A percentile compares a stretch with the other conserved stretches of the same genome.
Conservation (phyloP, 2,329 filamentous ascomycete species). For the Xylariaceae sp. region DNA sequence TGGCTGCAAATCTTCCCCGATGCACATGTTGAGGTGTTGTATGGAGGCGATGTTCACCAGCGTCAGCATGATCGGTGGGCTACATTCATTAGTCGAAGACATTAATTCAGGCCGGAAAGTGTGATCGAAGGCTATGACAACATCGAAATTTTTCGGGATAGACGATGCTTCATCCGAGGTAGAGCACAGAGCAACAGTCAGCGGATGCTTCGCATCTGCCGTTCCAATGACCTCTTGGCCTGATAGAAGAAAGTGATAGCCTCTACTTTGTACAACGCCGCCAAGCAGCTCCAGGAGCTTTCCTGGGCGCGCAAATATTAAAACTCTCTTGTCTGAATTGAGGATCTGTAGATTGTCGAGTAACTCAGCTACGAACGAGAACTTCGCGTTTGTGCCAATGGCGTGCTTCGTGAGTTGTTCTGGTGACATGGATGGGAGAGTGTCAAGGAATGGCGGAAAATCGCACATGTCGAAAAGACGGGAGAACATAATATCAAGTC, state of each 20-base stretch:
- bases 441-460: slow-evolving; percentile 47
- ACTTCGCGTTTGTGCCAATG: slow-evolving; percentile 54
- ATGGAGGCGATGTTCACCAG: slow-evolving; percentile 48
- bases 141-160: slow-evolving; percentile 40
- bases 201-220: slow-evolving; percentile 15
- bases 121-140: slow-evolving; percentile 51
- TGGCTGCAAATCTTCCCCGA: slow-evolving; percentile 35
- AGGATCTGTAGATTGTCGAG: slow-evolving; percentile 40
- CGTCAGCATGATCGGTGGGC: slow-evolving; percentile 41
- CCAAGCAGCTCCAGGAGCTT: slow-evolving; percentile 48
- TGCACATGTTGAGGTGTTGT: slow-evolving; percentile 48
- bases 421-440: slow-evolving; percentile 38
- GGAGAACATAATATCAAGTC: slow-evolving; percentile 47
- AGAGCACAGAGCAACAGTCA: slow-evolving; percentile 40
- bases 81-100: slow-evolving; percentile 24
- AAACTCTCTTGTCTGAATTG: slow-evolving; percentile 40
- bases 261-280: slow-evolving; percentile 40
- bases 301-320: slow-evolving; percentile 49
- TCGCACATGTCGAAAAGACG: slow-evolving; percentile 51
- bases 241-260: slow-evolving; percentile 30
- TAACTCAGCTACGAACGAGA: slow-evolving; percentile 53
- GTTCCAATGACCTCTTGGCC: slow-evolving; percentile 20
- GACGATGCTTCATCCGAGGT: slow-evolving; percentile 35
- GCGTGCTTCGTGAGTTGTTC: slow-evolving; percentile 47
- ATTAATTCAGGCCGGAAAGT: slow-evolving; percentile 37